Conservation (phyloP, 257 asterid species). For the Cruciata laevipes region DNA sequence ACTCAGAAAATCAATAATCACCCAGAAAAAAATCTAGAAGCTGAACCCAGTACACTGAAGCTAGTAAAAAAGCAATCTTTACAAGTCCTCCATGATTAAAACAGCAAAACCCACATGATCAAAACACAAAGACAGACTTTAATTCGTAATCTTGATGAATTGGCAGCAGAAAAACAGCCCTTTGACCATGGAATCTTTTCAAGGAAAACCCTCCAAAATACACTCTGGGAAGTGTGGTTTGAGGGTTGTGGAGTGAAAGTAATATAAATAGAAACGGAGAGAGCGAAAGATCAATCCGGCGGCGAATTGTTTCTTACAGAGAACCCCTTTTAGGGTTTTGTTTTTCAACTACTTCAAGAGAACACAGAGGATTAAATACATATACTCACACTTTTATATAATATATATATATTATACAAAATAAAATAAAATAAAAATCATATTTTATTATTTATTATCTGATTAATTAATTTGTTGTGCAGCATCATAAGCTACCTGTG, state of each 20-base stretch:
- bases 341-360: conserved; percentile 31
- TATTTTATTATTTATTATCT: background rate
- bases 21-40: conserved; percentile 7
- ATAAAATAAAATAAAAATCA: background rate
- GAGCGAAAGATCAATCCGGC: conserved; percentile 47
- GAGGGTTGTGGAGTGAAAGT: conserved; percentile 22
- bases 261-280: conserved; percentile 7
- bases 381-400: background rate
- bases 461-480: background rate
- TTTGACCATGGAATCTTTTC: conserved; percentile 16
- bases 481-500: background rate
- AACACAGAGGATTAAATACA: conserved; percentile 33
- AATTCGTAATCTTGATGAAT: conserved; percentile 7
- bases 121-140: conserved; percentile 15
- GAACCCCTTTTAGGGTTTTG: conserved; percentile 81
- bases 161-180: conserved; percentile 6
- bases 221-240: conserved; percentile 21
- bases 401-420: too few species aligned
- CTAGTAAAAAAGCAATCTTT: conserved; percentile 33
- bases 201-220: conserved; percentile 8
- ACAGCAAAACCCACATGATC: conserved; percentile 29
- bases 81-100: conserved; percentile 7
- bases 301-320: conserved; percentile 63
- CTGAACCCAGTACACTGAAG: conserved; percentile 13
- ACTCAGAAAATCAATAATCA: conserved; percentile 8